A percentile compares a stretch with the other conserved stretches of the same genome.
phyloP scores from a whole-genome alignment of 2,329 filamentous ascomycete species.

The Exophiala phaeomuriformis region DNA sequence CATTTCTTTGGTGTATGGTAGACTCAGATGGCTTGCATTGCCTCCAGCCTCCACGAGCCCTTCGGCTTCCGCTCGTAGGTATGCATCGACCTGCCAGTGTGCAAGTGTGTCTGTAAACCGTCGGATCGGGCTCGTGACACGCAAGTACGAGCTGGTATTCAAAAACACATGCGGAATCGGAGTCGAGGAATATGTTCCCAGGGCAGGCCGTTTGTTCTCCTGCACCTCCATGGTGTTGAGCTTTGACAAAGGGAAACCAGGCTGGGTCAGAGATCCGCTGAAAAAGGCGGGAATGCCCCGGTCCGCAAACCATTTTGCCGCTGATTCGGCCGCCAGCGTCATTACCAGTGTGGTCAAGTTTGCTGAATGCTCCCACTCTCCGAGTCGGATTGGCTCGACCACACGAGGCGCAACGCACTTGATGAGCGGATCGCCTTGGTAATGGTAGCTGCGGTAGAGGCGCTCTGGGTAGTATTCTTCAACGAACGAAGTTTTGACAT shows the following conservation, averaged over 20 bases:
- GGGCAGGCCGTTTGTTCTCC: slow-evolving; percentile 20
- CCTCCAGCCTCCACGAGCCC: slow-evolving; percentile 29
- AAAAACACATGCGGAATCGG: slow-evolving; percentile 46
- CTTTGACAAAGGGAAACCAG: slow-evolving; percentile 32
- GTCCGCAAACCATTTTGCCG: slow-evolving; percentile 46
- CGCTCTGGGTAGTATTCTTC: slow-evolving; percentile 29
- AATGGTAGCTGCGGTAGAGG: slow-evolving; percentile 30
- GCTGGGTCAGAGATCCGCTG: slow-evolving; percentile 35
- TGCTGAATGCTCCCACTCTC: slow-evolving; percentile 32
- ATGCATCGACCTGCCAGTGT: slow-evolving; percentile 60
- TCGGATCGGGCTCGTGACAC: slow-evolving; percentile 55
- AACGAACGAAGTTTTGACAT: slow-evolving; percentile 2
- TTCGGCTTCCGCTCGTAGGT: slow-evolving; percentile 49
- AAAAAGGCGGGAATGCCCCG: slow-evolving; percentile 47
- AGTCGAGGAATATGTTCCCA: slow-evolving; percentile 34
- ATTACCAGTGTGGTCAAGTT: slow-evolving; percentile 45
- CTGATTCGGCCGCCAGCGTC: slow-evolving; percentile 49
- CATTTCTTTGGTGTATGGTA: slow-evolving; percentile 46
- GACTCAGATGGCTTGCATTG: slow-evolving; percentile 21
- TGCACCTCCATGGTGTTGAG: slow-evolving; percentile 32
- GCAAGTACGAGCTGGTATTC: slow-evolving; percentile 49
- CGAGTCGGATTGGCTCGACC: neutral
- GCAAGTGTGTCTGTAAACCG: slow-evolving; percentile 54
- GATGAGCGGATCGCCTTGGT: slow-evolving; percentile 40
- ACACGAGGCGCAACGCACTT: slow-evolving; percentile 24